Conservation (phyloP, 2,329 filamentous ascomycete genomes). For the Aspergillus pseudotamarii region DNA sequence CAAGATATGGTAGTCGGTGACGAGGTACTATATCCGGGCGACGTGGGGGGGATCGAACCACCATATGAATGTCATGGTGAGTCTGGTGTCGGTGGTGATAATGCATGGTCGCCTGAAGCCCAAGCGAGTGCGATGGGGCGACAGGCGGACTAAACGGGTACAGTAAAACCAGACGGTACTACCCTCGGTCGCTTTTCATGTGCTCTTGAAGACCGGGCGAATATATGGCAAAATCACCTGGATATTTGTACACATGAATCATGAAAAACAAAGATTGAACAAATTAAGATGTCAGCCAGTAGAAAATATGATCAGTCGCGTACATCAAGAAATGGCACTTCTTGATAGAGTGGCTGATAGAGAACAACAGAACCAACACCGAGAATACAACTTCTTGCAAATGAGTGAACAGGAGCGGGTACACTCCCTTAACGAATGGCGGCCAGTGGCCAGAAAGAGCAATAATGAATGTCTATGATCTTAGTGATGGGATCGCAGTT, state of each 20-base stretch:
- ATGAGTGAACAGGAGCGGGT: constrained; percentile 31
- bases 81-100: constrained; percentile 26
- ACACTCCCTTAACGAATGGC: constrained; percentile 29
- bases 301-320: neutral
- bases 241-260: neutral
- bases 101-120: constrained; percentile 26
- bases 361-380: constrained; percentile 13
- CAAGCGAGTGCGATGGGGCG: neutral
- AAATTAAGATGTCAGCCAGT: neutral
- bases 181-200: neutral
- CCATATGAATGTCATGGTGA: constrained; percentile 30
- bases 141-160: neutral
- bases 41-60: constrained; percentile 21
- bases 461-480: constrained; percentile 5
- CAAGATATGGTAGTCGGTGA: constrained; percentile 26
- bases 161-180: neutral
- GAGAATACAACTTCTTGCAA: constrained; percentile 15
- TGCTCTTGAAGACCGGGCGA: neutral
- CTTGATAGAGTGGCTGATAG: neutral
- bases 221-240: neutral
- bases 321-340: neutral
- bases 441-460: constrained; percentile 25
- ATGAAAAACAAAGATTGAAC: neutral
- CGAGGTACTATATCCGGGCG: constrained; percentile 31
- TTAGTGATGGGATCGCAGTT: neutral